A percentile compares a stretch with the other conserved stretches of the same genome.
These are phyloP conservation scores for Penicillium brevicompactum DNA, from an alignment of 2,329 filamentous ascomycete genomes.

Conservation along the genomic window DNA sequence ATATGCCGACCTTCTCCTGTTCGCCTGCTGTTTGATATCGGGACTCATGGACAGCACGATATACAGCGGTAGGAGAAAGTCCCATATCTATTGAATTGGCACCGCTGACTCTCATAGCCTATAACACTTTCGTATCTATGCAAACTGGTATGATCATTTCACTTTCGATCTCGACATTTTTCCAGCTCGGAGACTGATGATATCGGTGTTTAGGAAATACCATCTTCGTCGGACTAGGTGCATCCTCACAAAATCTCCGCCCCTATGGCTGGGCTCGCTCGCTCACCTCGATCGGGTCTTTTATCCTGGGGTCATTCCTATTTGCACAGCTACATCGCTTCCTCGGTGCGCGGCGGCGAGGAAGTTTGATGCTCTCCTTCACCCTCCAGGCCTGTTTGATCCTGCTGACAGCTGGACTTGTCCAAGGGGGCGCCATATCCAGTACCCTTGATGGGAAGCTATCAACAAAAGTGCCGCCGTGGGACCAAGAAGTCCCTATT, in stretches of 20 bases:
- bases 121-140: slow-evolving; percentile 49
- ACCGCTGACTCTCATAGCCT: slow-evolving; percentile 30
- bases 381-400: slow-evolving; percentile 31
- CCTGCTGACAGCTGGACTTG: slow-evolving; percentile 28
- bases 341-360: slow-evolving; percentile 24
- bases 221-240: slow-evolving; percentile 47
- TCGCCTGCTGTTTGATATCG: slow-evolving; percentile 30
- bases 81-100: background rate
- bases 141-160: slow-evolving; percentile 28
- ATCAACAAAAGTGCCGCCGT: slow-evolving; percentile 7
- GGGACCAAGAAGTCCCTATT: slow-evolving; percentile 32
- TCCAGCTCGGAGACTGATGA: background rate
- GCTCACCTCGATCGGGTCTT: slow-evolving; percentile 47
- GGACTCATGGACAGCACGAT: slow-evolving; percentile 34
- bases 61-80: slow-evolving; percentile 27
- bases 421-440: slow-evolving; percentile 28
- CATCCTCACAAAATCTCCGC: slow-evolving; percentile 42
- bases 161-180: background rate
- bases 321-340: slow-evolving; percentile 41
- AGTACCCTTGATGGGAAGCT: slow-evolving; percentile 11
- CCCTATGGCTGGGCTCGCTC: slow-evolving; percentile 49
- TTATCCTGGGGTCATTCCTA: slow-evolving; percentile 43
- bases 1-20: slow-evolving; percentile 29
- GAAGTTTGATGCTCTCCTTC: slow-evolving; percentile 31
- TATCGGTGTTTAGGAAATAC: slow-evolving; percentile 37